These are phyloP conservation scores for Amphichorda felina DNA, from an alignment of 2,329 filamentous ascomycete genomes.

Conservation along the genomic window DNA sequence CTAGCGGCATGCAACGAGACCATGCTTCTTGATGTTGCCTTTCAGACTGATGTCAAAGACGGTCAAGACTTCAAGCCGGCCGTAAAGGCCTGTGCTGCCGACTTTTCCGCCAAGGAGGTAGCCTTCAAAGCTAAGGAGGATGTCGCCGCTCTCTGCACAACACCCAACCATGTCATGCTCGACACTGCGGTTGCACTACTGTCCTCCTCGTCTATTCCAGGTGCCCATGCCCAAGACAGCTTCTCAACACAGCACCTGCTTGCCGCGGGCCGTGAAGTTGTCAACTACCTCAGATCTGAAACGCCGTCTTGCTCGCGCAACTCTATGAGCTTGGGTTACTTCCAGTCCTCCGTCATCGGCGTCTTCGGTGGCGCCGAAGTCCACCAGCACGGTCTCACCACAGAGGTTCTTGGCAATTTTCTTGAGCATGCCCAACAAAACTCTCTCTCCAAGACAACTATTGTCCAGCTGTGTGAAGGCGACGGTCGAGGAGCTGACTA, in stretches of 20 bases:
- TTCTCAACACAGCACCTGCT: constrained; percentile 1
- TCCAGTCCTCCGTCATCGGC: constrained; percentile 7
- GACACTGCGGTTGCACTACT: constrained; percentile 2
- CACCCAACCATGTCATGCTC: constrained; percentile 7
- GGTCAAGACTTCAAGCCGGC: constrained; percentile 1
- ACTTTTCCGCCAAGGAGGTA: not conserved
- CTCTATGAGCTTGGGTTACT: constrained; percentile 5
- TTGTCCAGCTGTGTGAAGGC: constrained; percentile 15
- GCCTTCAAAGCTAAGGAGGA: not conserved
- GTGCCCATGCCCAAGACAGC: not conserved
- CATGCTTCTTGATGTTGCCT: constrained; percentile 2
- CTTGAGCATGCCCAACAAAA: constrained; percentile 6
- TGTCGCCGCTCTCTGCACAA: constrained; percentile 5
- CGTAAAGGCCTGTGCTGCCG: constrained; percentile 3
- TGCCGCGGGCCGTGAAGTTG: constrained; percentile 3
- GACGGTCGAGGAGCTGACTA: constrained; percentile 13
- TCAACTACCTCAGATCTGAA: constrained; percentile 1
- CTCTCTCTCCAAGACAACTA: constrained; percentile 5
- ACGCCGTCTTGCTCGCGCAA: constrained; percentile 4
- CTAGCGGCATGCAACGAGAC: constrained; percentile 5
- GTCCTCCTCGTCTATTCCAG: not conserved
- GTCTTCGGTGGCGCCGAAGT: constrained; percentile 11
- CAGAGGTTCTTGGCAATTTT: constrained; percentile 7
- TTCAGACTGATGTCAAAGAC: constrained; percentile 1
- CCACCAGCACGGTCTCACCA: constrained; percentile 9